Conservation (phyloP, 2,329 filamentous ascomycete genomes). For the Talaromyces marneffei region DNA sequence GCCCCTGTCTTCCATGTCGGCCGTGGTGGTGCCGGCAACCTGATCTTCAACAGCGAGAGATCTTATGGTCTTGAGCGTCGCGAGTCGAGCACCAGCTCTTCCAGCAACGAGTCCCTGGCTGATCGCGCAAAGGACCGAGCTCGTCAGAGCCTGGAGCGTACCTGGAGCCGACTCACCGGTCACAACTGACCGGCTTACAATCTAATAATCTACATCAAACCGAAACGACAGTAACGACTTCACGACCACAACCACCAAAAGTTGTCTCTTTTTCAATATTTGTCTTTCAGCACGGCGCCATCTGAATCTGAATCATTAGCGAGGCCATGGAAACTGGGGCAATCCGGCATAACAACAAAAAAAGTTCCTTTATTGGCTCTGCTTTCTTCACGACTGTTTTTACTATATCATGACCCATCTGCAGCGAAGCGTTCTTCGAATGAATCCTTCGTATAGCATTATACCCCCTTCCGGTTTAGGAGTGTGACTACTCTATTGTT, state of each 20-base stretch:
- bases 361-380: background rate
- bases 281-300: conserved; percentile 2
- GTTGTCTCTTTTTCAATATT: background rate
- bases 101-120: conserved; percentile 30
- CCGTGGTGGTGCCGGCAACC: conserved; percentile 56
- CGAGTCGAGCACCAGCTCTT: conserved; percentile 31
- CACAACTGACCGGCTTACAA: conserved; percentile 2
- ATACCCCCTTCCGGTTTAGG: conserved; percentile 10
- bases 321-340: background rate
- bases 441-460: conserved; percentile 10
- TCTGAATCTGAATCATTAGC: conserved; percentile 1
- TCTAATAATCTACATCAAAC: background rate
- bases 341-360: background rate
- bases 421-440: conserved; percentile 4
- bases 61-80: conserved; percentile 29
- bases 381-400: background rate
- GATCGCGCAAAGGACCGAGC: conserved; percentile 33
- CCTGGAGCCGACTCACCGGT: conserved; percentile 34
- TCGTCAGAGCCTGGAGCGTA: conserved; percentile 32
- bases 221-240: conserved; percentile 3
- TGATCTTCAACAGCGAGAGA: conserved; percentile 25
- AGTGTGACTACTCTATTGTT: background rate
- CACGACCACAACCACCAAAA: conserved; percentile 8
- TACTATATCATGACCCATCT: conserved; percentile 1
- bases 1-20: conserved; percentile 61